Conservation (phyloP, 169 alveolate genomes). For the Haemoproteus tartakovskyi region DNA sequence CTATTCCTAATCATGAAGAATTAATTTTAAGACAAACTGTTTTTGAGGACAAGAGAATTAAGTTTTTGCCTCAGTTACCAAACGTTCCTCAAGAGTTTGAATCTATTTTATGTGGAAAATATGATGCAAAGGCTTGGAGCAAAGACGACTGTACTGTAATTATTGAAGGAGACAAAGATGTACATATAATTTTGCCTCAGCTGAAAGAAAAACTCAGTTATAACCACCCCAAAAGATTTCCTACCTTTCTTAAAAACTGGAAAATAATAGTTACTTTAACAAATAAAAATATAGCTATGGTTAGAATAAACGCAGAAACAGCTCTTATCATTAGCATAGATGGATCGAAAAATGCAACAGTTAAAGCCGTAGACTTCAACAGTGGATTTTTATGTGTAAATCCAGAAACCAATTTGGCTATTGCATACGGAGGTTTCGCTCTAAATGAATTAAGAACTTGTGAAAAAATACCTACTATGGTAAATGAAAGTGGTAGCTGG, state of each 20-base stretch:
- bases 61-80: constrained; percentile 70
- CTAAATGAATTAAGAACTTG: constrained; percentile 48
- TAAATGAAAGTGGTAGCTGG: constrained; percentile 71
- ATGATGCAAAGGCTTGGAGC: constrained; percentile 74
- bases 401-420: constrained; percentile 69
- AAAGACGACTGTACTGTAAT: constrained; percentile 67
- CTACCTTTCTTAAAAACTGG: constrained; percentile 75
- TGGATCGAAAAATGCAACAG: constrained; percentile 59
- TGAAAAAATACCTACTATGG: constrained; percentile 61
- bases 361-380: constrained; percentile 71
- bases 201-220: constrained; percentile 66
- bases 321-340: constrained; percentile 66
- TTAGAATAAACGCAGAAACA: constrained; percentile 69
- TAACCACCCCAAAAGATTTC: constrained; percentile 72
- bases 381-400: constrained; percentile 73
- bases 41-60: constrained; percentile 69
- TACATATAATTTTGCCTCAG: constrained; percentile 68
- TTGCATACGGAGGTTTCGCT: constrained; percentile 76
- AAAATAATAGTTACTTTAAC: constrained; percentile 69
- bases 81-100: constrained; percentile 67
- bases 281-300: constrained; percentile 56
- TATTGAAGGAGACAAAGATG: constrained; percentile 76
- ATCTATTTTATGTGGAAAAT: constrained; percentile 70
- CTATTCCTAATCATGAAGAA: constrained; percentile 69
- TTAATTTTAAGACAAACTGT: constrained; percentile 68